These are phyloP conservation scores for Claviceps sp. DNA, from an alignment of 2,329 filamentous ascomycete genomes.

Conservation along the genomic window DNA sequence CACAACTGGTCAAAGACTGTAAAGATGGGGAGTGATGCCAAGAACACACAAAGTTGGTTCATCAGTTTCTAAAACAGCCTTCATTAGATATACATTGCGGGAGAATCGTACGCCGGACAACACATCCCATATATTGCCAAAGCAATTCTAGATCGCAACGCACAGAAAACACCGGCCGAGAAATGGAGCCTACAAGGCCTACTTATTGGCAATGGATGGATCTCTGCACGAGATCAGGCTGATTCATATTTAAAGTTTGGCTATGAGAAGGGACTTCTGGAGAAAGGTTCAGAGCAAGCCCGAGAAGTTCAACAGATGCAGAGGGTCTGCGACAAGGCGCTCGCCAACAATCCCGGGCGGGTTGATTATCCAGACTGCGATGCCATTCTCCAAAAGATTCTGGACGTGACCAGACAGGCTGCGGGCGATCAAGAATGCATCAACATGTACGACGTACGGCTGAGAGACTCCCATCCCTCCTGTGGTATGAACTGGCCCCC, in stretches of 20 bases:
- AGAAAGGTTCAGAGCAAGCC: constrained; percentile 50
- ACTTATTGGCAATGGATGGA: constrained; percentile 96
- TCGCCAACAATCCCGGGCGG: constrained; percentile 30
- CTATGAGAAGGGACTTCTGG: constrained; percentile 61
- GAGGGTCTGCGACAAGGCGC: constrained; percentile 51
- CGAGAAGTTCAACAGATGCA: constrained; percentile 56
- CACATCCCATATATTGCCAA: constrained; percentile 96
- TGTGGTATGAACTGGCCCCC: constrained; percentile 99
- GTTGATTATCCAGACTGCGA: constrained; percentile 67
- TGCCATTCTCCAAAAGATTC: constrained; percentile 56
- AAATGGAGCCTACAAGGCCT: constrained; percentile 72
- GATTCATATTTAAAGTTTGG: constrained; percentile 72
- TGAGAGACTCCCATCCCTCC: constrained; percentile 64
- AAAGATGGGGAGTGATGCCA: neutral
- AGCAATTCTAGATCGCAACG: constrained; percentile 79
- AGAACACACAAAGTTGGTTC: neutral
- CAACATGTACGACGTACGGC: constrained; percentile 96
- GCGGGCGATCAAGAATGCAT: constrained; percentile 49
- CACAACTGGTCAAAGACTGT: neutral
- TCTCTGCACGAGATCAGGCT: constrained; percentile 82
- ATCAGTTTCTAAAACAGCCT: neutral
- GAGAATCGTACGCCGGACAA: constrained; percentile 93
- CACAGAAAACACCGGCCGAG: constrained; percentile 24
- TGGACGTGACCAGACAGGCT: constrained; percentile 48
- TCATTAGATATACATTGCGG: constrained; percentile 73